Evolutionary conservation across 108 stramenopile genomes (phyloP), one percentile per base, ranked within the genome.

Genomic region (Nannochloropsis gaditana): DNA sequence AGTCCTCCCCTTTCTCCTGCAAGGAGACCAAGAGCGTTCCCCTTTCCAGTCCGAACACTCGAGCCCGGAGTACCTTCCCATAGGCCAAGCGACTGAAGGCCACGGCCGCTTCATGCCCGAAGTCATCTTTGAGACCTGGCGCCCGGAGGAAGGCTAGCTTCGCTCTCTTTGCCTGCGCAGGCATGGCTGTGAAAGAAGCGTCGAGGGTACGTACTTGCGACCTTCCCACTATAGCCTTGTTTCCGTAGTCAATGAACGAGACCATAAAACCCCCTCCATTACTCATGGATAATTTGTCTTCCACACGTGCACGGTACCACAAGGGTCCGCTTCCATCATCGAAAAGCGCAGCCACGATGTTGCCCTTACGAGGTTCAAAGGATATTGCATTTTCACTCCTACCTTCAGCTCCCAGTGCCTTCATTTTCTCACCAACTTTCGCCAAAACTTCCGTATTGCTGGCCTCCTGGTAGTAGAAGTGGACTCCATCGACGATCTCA

Each of bases 251-350:
- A 50, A 99, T 85, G 89, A 95, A 99, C 5, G 93, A 88, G 80
- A 99, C 94, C 44, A 88, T 88, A 41, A 87, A 9, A 43, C 79
- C 86, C 83, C 79, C 43, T 44, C 86, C 91, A 11, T 79, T n/a
- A 41, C 44, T 44, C 43, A 41, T 43, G 5, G 59, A n/a, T 3
- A 73, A n/a, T n/a, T 73, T 73, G 17, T 90, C 91, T 73, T 90
- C 91, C 44, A 99, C 90, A 85, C 94, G 94, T n/a, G 97, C 98
- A 43, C 98, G 92, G 94, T 96, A 99, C 98, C 98, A 99, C 59
- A 91, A 90, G 82, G 92, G 93, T 44, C 95, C 94, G 19, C 89
- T 85, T 19, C 97, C 98, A 87, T 99, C 98, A 84, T 97, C 93
- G 87, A 99, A 99, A 59, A 98, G 91, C 9, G 97, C 96, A 43